phyloP scores from a whole-genome alignment of 768 basidiomycete genomes.

The Phallus indusiatus region DNA sequence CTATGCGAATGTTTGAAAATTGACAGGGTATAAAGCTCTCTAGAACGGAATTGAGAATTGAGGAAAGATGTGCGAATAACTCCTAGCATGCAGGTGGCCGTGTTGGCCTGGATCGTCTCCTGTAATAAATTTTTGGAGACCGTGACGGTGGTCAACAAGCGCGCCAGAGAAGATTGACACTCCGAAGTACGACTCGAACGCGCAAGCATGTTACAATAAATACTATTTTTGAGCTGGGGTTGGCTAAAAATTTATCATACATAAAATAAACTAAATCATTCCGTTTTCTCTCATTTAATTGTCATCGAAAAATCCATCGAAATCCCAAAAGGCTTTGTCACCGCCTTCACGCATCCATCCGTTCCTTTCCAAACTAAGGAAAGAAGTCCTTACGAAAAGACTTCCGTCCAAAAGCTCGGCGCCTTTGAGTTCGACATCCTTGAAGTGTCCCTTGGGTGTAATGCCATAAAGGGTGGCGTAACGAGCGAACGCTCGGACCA shows the following conservation, averaged over 20 bases:
- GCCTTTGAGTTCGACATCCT: constrained; percentile 32
- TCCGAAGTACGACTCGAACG: not conserved
- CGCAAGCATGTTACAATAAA: too few species aligned
- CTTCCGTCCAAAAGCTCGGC: constrained; percentile 49
- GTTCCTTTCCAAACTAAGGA: constrained; percentile 36
- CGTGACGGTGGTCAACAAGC: not conserved
- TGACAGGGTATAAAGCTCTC: not conserved
- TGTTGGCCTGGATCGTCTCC: not conserved
- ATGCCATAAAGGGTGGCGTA: constrained; percentile 35
- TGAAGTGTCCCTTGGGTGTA: constrained; percentile 9
- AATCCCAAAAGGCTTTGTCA: constrained; percentile 17
- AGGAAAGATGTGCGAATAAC: not conserved
- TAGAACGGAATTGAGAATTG: not conserved
- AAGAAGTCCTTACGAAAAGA: constrained; percentile 50
- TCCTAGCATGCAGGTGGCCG: not conserved
- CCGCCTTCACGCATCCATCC: constrained; percentile 34
- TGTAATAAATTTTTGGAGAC: not conserved
- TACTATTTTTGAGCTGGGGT: not conserved
- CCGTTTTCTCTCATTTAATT: not conserved
- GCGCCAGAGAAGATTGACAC: not conserved
- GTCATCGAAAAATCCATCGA: constrained; percentile 19
- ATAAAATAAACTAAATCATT: not conserved
- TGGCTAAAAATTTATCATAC: not conserved
- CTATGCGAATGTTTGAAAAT: not conserved
- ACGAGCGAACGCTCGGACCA: constrained; percentile 41